Evolutionary conservation across 164 flowering plant species (phyloP).

Genomic region (Magnolia officinalis): DNA sequence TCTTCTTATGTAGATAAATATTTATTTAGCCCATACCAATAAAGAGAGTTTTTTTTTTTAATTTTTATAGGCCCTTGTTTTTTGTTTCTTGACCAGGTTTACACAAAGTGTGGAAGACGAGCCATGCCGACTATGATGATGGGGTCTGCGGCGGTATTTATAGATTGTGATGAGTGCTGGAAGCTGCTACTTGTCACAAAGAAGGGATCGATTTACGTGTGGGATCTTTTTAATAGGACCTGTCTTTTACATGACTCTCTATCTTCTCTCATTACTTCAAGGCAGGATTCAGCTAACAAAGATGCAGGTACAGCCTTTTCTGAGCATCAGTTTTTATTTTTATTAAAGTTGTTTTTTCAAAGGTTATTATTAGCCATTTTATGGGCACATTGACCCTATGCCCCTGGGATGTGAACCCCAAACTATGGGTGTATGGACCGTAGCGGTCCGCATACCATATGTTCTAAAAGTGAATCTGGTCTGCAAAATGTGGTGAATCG

Average conservation of each 20-base stretch:
- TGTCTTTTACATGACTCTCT: slow-evolving; percentile 85
- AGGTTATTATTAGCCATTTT: too few species aligned
- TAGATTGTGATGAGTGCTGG: slow-evolving; percentile 96
- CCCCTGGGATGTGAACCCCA: too few species aligned
- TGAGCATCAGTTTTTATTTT: not conserved
- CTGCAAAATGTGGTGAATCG: too few species aligned
- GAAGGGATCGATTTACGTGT: slow-evolving; percentile 74
- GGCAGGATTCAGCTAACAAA: slow-evolving; percentile 46
- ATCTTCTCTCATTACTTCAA: slow-evolving; percentile 56
- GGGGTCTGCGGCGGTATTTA: slow-evolving; percentile 90
- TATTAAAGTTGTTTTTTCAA: too few species aligned
- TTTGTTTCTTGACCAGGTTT: slow-evolving; percentile 43
- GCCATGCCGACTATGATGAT: slow-evolving; percentile 95
- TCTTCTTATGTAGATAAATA: too few species aligned
- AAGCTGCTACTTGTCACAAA: slow-evolving; percentile 84
- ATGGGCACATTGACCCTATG: too few species aligned
- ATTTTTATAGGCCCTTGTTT: not conserved
- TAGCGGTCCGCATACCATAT: too few species aligned
- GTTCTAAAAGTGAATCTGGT: too few species aligned
- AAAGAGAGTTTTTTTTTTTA: too few species aligned
- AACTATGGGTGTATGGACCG: too few species aligned
- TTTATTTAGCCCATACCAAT: too few species aligned
- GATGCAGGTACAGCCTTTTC: slow-evolving; percentile 41
- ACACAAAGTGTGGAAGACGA: slow-evolving; percentile 95
- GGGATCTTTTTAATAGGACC: slow-evolving; percentile 80